Evolutionary conservation across 371 early-diverging fungal species (phyloP), one percentile per base, ranked within the genome.

Genomic region (Circinella umbellata): DNA sequence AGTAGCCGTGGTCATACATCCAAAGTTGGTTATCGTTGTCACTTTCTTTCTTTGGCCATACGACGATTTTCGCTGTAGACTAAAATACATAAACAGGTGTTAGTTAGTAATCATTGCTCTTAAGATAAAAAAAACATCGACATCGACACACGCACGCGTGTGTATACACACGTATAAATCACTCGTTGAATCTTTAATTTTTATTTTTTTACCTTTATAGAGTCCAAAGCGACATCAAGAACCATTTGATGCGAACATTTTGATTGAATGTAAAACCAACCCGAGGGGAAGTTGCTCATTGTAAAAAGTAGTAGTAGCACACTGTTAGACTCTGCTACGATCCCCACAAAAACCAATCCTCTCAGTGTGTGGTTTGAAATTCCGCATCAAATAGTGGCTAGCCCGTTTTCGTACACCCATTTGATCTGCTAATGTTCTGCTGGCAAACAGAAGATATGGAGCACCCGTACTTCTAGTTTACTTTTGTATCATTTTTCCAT

Each of bases 221-320:
- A 84, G 55, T 84, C 82, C 60, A 68, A 61, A 27, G 62, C 55
- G 0, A 84, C 84, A 49, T 84, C 84, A n/a, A 84, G 73, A 1
- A 80, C 80, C 84, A 84, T 81, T 71, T 73, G 72, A 67, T 81
- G 82, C 0, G 71, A 46, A 48, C 80, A 80, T 64, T 73, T 73
- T 13, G 84, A 84, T 69, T 81, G 82, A 54, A 84, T 77, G 66
- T 65, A 84, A 61, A 84, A 84, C 84, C 84, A 84, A 17, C 84
- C 84, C 15, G 76, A 51, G 42, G 84, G 84, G 60, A 84, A 84
- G 48, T 69, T 77, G 46, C 78, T 80, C 80, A 80, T 82, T 69
- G 39, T 63, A 61, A 20, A 27, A 46, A 60, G 67, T 61, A 10
- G 57, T 57, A 63, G 20, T 18, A 53, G 53, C 53, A 53, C 53